Evolutionary conservation across 305 asterid species (phyloP).

Genomic region (Fraxinus dipetala): DNA sequence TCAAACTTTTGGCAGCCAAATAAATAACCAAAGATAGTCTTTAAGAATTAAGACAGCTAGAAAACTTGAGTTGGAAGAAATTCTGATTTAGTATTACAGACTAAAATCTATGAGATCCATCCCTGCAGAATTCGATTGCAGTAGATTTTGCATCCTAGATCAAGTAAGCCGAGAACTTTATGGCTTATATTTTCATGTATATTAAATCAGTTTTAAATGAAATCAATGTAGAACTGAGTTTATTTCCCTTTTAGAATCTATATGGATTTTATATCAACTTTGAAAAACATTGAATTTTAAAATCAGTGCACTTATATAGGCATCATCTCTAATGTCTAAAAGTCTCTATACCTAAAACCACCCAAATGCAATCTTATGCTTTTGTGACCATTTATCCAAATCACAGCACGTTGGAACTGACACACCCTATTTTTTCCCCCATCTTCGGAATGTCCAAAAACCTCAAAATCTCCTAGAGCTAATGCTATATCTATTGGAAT

Average conservation of each 20-base stretch:
- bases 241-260: not conserved
- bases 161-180: not conserved
- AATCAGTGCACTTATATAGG: not conserved
- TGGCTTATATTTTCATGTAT: not conserved
- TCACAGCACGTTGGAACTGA: not conserved
- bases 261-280: not conserved
- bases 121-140: not conserved
- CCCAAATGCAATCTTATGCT: not conserved
- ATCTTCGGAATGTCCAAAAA: not conserved
- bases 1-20: not conserved
- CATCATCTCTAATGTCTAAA: not conserved
- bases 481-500: not conserved
- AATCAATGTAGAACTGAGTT: not conserved
- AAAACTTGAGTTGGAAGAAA: not conserved
- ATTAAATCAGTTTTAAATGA: not conserved
- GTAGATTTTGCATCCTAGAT: not conserved
- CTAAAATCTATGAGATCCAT: not conserved
- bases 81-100: not conserved
- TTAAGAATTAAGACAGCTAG: not conserved
- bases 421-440: not conserved
- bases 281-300: not conserved
- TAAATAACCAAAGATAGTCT: not conserved
- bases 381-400: not conserved
- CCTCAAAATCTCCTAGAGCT: not conserved
- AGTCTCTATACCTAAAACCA: not conserved